These are phyloP conservation scores for Ulota crispa DNA, from an alignment of 225 moss, liverwort and hornwort genomes.

Conservation along the genomic window DNA sequence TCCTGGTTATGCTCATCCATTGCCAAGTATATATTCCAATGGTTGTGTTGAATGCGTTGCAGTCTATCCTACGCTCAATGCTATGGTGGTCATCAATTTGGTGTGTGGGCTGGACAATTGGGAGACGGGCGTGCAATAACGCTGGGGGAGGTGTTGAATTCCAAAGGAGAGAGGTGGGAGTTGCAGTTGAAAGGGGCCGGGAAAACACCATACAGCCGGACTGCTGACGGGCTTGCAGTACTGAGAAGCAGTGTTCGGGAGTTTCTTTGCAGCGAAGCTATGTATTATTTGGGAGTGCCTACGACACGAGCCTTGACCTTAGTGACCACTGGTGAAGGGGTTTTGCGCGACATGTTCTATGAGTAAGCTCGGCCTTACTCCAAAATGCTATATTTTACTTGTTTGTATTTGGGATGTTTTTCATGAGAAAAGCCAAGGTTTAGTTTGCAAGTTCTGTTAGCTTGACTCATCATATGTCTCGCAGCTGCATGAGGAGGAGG, in stretches of 20 bases:
- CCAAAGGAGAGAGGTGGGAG: slow-evolving; percentile 82
- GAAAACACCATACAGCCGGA: slow-evolving; percentile 95
- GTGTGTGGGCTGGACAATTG: slow-evolving; percentile 98
- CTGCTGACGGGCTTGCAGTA: slow-evolving; percentile 93
- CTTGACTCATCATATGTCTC: background rate
- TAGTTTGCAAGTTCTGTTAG: slow-evolving; percentile 11
- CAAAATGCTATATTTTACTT: background rate
- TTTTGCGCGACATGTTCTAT: slow-evolving; percentile 97
- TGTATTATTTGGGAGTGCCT: slow-evolving; percentile 90
- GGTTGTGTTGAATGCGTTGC: slow-evolving; percentile 28
- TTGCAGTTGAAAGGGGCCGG: slow-evolving; percentile 95
- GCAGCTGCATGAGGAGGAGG: slow-evolving; percentile 22
- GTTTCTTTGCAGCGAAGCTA: slow-evolving; percentile 95
- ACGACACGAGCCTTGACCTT: slow-evolving; percentile 88
- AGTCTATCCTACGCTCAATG: slow-evolving; percentile 89
- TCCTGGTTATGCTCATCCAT: background rate
- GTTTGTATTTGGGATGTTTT: background rate
- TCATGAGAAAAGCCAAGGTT: background rate
- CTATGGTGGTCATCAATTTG: slow-evolving; percentile 98
- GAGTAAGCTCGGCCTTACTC: slow-evolving; percentile 59
- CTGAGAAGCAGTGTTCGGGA: slow-evolving; percentile 94
- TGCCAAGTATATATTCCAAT: slow-evolving; percentile 3
- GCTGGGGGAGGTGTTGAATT: slow-evolving; percentile 77
- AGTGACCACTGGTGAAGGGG: slow-evolving; percentile 86
- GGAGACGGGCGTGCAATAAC: slow-evolving; percentile 96